phyloP scores from a whole-genome alignment of 768 basidiomycete genomes.

The Leccinum imitatum region DNA sequence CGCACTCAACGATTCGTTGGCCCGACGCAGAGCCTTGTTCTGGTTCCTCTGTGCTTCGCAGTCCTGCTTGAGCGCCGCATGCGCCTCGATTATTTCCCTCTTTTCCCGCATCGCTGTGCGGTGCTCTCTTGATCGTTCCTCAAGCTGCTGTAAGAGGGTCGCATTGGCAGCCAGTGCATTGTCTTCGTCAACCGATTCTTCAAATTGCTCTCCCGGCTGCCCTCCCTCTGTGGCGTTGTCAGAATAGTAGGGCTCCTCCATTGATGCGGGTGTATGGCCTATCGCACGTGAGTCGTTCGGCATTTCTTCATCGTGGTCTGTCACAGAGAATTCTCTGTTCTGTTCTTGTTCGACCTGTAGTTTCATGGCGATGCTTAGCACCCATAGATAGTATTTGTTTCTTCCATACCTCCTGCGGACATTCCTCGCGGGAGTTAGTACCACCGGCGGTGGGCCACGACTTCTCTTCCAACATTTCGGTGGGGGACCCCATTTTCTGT shows the following conservation, averaged over 20 bases:
- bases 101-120: constrained; percentile 2
- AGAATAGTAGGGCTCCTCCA: neutral
- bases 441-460: neutral
- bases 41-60: constrained; percentile 14
- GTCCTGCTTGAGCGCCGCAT: constrained; percentile 5
- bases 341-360: constrained; percentile 6
- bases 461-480: neutral
- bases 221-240: too few species aligned
- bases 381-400: neutral
- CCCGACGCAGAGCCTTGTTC: constrained; percentile 4
- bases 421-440: neutral
- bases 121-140: constrained; percentile 7
- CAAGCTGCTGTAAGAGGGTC: neutral
- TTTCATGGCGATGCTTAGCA: neutral
- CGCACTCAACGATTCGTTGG: constrained; percentile 12
- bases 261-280: neutral
- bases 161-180: neutral
- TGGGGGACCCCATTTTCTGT: neutral
- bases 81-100: neutral
- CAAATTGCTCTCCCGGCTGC: neutral
- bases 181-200: neutral
- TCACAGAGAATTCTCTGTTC: neutral
- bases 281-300: neutral
- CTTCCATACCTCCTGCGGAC: neutral
- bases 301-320: neutral